A percentile compares a stretch with the other conserved stretches of the same genome.
Evolutionary conservation across 1,139 yeast species (phyloP).

Genomic region (Lodderomyces metapsilosis): DNA sequence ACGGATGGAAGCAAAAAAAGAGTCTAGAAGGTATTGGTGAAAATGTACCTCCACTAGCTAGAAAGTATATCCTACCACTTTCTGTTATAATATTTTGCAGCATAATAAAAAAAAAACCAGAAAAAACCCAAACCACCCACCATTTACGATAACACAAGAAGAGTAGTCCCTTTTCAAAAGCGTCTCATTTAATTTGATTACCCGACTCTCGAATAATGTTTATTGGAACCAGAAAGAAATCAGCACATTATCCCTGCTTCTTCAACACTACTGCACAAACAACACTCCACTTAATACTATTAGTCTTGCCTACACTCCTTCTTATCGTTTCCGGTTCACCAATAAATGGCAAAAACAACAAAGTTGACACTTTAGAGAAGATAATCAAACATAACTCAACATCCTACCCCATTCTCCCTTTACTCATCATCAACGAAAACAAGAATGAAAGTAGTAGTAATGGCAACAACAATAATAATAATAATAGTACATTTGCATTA

Average conservation of each 20-base stretch:
- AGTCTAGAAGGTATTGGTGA: too few relatives aligned
- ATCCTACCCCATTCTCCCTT: neutral
- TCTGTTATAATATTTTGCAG: conserved; percentile 6
- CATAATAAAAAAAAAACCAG: conserved; percentile 3
- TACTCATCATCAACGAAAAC: neutral
- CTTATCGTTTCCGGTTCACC: neutral
- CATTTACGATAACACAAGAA: neutral
- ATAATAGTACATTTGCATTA: neutral
- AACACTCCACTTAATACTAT: neutral
- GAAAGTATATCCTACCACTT: too few relatives aligned
- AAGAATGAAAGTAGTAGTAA: neutral
- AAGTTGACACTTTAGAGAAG: neutral
- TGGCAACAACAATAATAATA: neutral
- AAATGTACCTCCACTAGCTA: too few relatives aligned
- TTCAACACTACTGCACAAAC: too few relatives aligned
- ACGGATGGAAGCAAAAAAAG: too few relatives aligned
- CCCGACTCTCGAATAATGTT: too few relatives aligned
- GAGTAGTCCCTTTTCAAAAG: neutral
- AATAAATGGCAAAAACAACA: neutral
- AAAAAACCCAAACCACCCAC: neutral
- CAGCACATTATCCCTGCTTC: too few relatives aligned
- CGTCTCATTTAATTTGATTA: too few relatives aligned
- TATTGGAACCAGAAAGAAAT: too few relatives aligned
- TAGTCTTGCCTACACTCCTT: neutral
- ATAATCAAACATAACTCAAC: neutral